phyloP scores from a whole-genome alignment of 495 filamentous ascomycete species.

The Penicillium subrubescens region DNA sequence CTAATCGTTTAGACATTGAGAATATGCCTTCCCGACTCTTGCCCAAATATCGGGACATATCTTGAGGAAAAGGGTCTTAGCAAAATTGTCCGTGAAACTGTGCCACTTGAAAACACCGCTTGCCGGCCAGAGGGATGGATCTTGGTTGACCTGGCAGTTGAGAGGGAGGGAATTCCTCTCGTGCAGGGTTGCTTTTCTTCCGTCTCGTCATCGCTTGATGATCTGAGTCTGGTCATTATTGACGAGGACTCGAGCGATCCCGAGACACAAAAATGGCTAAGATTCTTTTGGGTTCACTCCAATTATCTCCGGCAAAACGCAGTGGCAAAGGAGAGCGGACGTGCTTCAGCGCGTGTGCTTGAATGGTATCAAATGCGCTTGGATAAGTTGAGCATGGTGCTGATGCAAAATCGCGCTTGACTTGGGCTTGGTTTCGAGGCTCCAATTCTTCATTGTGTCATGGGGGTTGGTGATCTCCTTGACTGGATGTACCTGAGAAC shows the following conservation, averaged over 20 bases:
- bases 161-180: background rate
- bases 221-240: background rate
- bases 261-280: background rate
- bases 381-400: background rate
- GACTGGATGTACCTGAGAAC: background rate
- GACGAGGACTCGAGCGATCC: background rate
- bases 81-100: background rate
- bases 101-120: background rate
- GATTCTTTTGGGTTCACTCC: background rate
- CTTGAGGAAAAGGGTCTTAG: background rate
- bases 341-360: background rate
- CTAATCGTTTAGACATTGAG: background rate
- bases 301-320: background rate
- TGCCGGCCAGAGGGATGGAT: background rate
- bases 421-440: background rate
- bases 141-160: background rate
- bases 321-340: background rate
- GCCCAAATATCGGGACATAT: background rate
- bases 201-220: background rate
- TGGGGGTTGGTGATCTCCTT: background rate
- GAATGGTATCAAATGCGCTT: background rate
- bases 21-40: background rate
- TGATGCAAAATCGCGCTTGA: background rate
- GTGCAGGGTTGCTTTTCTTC: background rate
- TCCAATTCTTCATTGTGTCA: background rate